A percentile compares a stretch with the other conserved stretches of the same genome.
These are phyloP conservation scores for Vairimorpha ceranae DNA, from an alignment of 371 early-diverging fungal genomes.

Conservation along the genomic window DNA sequence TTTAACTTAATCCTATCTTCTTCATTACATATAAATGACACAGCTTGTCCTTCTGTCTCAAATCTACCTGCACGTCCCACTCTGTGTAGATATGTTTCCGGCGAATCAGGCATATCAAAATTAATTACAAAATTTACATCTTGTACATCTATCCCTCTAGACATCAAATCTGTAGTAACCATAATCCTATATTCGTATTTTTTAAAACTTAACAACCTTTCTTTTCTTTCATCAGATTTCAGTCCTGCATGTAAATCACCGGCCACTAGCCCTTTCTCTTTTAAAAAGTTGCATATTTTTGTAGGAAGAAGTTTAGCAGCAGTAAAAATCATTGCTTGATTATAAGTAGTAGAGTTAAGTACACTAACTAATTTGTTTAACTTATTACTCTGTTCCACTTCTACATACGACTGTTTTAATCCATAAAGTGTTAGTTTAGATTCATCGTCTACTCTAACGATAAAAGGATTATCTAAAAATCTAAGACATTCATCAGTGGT, in stretches of 20 bases:
- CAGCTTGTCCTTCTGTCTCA: slow-evolving; percentile 87
- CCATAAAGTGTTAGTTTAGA: slow-evolving; percentile 74
- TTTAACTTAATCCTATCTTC: slow-evolving; percentile 71
- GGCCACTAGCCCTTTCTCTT: slow-evolving; percentile 63
- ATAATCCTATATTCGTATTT: slow-evolving; percentile 38
- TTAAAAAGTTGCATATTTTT: not conserved
- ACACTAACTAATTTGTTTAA: not conserved
- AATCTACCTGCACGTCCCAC: slow-evolving; percentile 98
- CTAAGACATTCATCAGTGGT: slow-evolving; percentile 87
- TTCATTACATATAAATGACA: slow-evolving; percentile 78
- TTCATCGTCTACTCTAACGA: slow-evolving; percentile 96
- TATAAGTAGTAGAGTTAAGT: not conserved
- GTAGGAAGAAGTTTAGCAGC: not conserved
- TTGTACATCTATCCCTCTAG: slow-evolving; percentile 97
- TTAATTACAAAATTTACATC: slow-evolving; percentile 97
- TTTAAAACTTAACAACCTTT: not conserved
- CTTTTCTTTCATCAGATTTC: slow-evolving; percentile 72
- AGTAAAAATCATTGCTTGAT: slow-evolving; percentile 14
- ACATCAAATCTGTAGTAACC: slow-evolving; percentile 71
- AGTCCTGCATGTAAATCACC: slow-evolving; percentile 81
- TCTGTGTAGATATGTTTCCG: slow-evolving; percentile 95
- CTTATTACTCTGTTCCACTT: slow-evolving; percentile 74
- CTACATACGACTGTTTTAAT: slow-evolving; percentile 93
- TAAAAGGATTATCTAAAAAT: slow-evolving; percentile 79
- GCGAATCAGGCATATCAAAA: slow-evolving; percentile 95